phyloP scores from a whole-genome alignment of 192 early-diverging fungal species.

The Coemansia sp. region DNA sequence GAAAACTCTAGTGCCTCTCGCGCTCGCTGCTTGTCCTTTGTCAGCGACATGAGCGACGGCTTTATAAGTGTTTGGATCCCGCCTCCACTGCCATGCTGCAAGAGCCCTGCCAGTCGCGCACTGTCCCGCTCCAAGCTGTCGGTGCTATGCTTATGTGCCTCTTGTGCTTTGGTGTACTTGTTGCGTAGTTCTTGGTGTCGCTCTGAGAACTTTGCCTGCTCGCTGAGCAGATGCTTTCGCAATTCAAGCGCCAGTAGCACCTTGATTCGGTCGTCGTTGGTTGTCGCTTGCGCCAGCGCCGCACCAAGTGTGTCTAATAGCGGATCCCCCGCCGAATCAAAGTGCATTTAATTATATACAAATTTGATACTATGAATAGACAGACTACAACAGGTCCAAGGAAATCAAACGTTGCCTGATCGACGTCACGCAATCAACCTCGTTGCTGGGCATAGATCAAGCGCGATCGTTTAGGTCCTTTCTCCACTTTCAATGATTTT shows the following conservation, averaged over 20 bases:
- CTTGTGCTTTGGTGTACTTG: not conserved
- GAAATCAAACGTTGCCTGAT: not conserved
- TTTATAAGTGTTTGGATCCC: slow-evolving; percentile 3
- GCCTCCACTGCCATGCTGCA: not conserved
- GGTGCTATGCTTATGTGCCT: not conserved
- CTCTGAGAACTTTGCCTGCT: slow-evolving; percentile 6
- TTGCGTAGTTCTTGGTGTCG: not conserved
- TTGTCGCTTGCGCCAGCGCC: not conserved
- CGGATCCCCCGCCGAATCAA: slow-evolving; percentile 1
- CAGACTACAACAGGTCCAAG: not conserved
- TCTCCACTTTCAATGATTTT: too few relatives aligned
- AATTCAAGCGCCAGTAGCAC: slow-evolving; percentile 5
- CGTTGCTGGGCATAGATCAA: not conserved
- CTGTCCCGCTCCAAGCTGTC: slow-evolving; percentile 4
- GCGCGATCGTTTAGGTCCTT: not conserved
- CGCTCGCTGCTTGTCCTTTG: slow-evolving; percentile 6
- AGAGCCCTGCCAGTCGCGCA: not conserved
- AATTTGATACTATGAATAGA: not conserved
- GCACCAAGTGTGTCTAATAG: slow-evolving; percentile 1
- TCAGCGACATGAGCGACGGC: not conserved
- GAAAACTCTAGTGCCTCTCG: slow-evolving; percentile 3
- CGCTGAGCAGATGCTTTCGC: slow-evolving; percentile 3
- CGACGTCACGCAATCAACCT: not conserved
- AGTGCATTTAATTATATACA: not conserved
- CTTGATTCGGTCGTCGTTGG: slow-evolving; percentile 5